Base-by-base conservation (phyloP, 495 filamentous ascomycete species). In the Hyaloscypha bicolor region DNA sequence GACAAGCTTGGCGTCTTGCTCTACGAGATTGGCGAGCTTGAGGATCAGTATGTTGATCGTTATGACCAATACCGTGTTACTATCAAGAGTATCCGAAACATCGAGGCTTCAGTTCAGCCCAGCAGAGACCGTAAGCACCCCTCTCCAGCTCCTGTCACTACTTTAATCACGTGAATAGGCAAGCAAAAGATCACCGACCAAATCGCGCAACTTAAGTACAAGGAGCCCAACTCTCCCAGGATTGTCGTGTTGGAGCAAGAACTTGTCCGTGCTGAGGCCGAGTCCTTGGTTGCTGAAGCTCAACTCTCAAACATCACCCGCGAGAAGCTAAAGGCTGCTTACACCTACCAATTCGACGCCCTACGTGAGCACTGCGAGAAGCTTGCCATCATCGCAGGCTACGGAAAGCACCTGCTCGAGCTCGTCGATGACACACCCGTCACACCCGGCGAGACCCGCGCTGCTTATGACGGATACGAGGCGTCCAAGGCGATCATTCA, bases 181-280 rank as follows among this genome's bases (percentile, higher is more conserved):
- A 99, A 99, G 80, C 95, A 99, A 79, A 99, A 98, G 82, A 98
- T 99, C 78, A 97, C 93, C 74, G 96, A 99, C 76, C 92, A 98
- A 73, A 98, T 99, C 71, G 94, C 95, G 21, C 95, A 99, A 78
- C 87, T 99, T 62, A 99, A 99, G 79, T 99, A 98, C 88, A 98
- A 98, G 82, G 96, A 99, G 77, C 95, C 95, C 37, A 96, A 96
- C 82, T 97, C 93, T 11, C 93, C 96, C 51, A 93, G 92, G 77
- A 98, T 99, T 62, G 93, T 97, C 62, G 93, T 99, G 39, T 90
- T 99, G 71, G 95, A 99, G 80, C 95, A 98, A 79, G 95, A 99
- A 79, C 91, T 99, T 62, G 95, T 99, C 67, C 95, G 95, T 72
- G 96, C 95, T 69, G 95, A 99, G 78, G 95, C 95, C 74, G 95